Evolutionary conservation across 768 basidiomycete species (phyloP).

Genomic region (Tulasnella sp.): DNA sequence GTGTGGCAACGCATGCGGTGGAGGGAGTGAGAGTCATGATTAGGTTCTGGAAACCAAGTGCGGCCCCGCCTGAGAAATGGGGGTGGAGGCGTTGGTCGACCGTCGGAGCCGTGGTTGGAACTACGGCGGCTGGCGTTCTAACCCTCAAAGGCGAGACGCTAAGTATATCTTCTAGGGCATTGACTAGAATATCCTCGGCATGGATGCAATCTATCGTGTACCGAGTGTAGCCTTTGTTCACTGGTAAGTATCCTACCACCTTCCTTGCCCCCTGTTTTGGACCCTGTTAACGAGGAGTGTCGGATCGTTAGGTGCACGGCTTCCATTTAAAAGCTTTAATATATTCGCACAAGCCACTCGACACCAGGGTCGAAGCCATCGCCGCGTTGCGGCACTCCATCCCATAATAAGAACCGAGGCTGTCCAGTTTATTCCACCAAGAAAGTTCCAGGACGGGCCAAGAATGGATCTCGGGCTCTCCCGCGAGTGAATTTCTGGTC

Average conservation of each 20-base stretch:
- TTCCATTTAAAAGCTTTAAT: background rate
- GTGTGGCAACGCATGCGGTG: constrained; percentile 50
- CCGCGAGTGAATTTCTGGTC: background rate
- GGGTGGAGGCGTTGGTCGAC: constrained; percentile 28
- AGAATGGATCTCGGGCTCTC: background rate
- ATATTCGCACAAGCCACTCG: background rate
- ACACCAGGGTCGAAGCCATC: too few species aligned
- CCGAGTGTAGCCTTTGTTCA: constrained; percentile 31
- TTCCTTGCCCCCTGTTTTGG: background rate
- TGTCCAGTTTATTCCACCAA: background rate
- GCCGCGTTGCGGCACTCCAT: background rate
- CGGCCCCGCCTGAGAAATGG: constrained; percentile 26
- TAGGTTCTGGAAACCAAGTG: constrained; percentile 40
- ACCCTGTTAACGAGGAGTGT: background rate
- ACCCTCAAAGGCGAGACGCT: constrained; percentile 49
- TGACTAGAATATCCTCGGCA: constrained; percentile 45
- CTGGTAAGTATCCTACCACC: background rate
- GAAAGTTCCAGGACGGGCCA: background rate
- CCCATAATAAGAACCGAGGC: background rate
- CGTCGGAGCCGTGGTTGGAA: constrained; percentile 33
- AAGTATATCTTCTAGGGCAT: constrained; percentile 35
- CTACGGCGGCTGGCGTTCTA: constrained; percentile 51
- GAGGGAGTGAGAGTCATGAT: constrained; percentile 53
- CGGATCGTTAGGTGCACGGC: background rate
- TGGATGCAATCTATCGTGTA: constrained; percentile 44